Base-by-base conservation (phyloP, 1,284 basidiomycete genomes). In the Polyporus tsugae region DNA sequence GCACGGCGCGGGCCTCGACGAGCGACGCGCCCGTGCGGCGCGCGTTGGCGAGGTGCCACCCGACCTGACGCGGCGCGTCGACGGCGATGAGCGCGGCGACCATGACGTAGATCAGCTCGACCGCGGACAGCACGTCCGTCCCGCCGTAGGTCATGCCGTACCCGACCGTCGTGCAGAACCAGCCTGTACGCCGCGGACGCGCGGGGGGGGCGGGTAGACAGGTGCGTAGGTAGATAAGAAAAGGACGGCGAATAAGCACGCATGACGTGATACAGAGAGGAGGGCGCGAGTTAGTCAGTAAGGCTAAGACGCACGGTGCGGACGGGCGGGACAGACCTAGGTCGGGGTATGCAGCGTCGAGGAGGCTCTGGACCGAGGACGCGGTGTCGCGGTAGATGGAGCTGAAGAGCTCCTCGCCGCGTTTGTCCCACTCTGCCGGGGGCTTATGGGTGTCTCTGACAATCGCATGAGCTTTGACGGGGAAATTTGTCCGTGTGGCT, bases 271-370 rank as follows among this genome's bases (percentile, higher is more conserved):
- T 5, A 17, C 10, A 33, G 11, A 36, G 6, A 44, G 22, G 29
- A 29, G n/a, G 11, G 44, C 22, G 22, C 10, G 11, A 49, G 46
- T 25, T 25, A 25, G 46, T 25, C 11, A 25, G n/a, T 49, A 49
- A 25, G 25, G 39, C 2, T 38, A 29, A 11, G 42, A 35, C 6
- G 52, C 29, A 17, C 15, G 29, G 6, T 15, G 13, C 15, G 52
- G 29, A 9, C 38, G n/a, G 53, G 41, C 38, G 36, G 36, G 66
- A 63, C 70, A 65, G 70, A 88, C 88, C 87, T 75, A 90, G 81
- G 73, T 90, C 89, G 0, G 87, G 87, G 75, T 87, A 88, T 41
- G 85, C 82, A n/a, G 77, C 71, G 70, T 81, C 77, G 15, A 89
- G 75, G 39, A 87, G 70, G 15, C 63, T 66, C 70, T 84, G 83